Percentiles rank a stretch among this genome's conserved stretches.
These are phyloP conservation scores for Hydrangea macrophylla DNA, from an alignment of 148 eudicot genomes.

Conservation along the genomic window DNA sequence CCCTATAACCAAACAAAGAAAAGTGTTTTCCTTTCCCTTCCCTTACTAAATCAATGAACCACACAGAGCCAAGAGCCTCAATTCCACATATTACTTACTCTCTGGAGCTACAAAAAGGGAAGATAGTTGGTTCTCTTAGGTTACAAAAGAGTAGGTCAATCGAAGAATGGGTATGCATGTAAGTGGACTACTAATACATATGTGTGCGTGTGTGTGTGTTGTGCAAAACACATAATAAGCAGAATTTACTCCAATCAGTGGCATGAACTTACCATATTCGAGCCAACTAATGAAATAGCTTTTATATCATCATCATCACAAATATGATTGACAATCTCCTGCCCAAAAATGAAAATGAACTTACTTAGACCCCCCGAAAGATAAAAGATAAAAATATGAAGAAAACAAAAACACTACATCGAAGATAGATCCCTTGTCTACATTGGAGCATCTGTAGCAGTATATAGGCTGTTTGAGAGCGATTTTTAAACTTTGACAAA, in stretches of 20 bases:
- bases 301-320: conserved; percentile 58
- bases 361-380: neutral
- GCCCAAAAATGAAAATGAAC: conserved; percentile 7
- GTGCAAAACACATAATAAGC: conserved; percentile 1
- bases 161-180: too few relatives aligned
- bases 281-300: conserved; percentile 65
- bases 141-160: too few relatives aligned
- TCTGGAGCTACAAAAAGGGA: too few relatives aligned
- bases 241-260: neutral
- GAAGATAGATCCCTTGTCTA: neutral
- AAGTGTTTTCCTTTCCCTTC: too few relatives aligned
- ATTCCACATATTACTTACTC: too few relatives aligned
- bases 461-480: neutral
- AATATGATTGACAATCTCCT: conserved; percentile 53
- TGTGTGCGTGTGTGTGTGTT: neutral
- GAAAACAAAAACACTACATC: neutral
- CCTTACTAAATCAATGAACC: too few relatives aligned
- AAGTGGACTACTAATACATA: too few relatives aligned
- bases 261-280: conserved; percentile 44
- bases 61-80: too few relatives aligned
- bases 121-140: too few relatives aligned
- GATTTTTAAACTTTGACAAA: neutral
- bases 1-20: too few relatives aligned
- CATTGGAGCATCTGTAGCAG: neutral
- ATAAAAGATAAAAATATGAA: neutral